Evolutionary conservation across 176 grass and related monocot genomes (phyloP), one percentile per base, ranked within the genome.

Genomic region (Oryza rufipogon): DNA sequence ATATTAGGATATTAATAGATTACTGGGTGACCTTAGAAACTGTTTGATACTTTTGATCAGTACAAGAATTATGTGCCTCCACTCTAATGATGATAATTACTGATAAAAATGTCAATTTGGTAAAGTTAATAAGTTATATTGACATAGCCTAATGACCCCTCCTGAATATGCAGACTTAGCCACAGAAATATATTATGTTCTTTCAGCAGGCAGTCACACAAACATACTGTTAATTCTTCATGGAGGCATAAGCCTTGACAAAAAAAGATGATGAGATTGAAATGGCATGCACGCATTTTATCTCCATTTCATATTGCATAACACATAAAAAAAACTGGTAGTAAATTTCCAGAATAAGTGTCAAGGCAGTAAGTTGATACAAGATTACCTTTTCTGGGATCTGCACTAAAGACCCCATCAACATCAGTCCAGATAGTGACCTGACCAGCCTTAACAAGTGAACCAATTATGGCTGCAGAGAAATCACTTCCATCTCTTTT

Each of bases 391-490:
- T 99, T 99, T 91, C 96, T 95, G 28, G 96, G 96, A 87, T 99
- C 96, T 32, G 96, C 96, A 87, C 93, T 99, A 84, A 92, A 99
- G 72, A 99, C 93, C 66, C 96, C 96, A 82, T 99, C 91, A 80
- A 99, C 96, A 89, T 99, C 96, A 51, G 96, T 99, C 96, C 96
- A 99, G n/a, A 99, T 99, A 64, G 96, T 99, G 65, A 99, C 86
- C 79, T 94, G 93, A 26, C 91, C 70, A 58, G 93, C 96, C 86
- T 52, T 84, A 73, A 99, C 81, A 79, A 99, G 87, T 33, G 96
- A 84, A 81, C 96, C 88, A 80, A 99, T 67, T 83, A 99, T 99
- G 34, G 96, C 96, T 85, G 96, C 96, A 76, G 96, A 99, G 86
- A 99, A 99, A 78, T 99, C 96, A 66, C 96, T 99, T 66, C 96